phyloP scores from a whole-genome alignment of 2,329 filamentous ascomycete genomes.

The Dactylellina parvicollis region DNA sequence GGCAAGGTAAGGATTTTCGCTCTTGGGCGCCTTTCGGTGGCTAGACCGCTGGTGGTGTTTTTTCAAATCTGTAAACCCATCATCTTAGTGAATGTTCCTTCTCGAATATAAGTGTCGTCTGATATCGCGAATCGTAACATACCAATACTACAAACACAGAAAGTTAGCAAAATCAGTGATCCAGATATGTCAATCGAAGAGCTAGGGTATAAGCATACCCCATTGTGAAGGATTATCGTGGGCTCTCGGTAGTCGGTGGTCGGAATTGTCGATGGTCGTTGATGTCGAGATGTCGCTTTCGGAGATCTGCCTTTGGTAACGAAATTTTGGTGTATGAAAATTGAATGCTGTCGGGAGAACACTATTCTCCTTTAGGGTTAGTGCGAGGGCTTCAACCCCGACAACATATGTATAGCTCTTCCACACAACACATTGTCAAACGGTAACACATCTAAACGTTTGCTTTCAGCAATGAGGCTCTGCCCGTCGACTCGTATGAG shows the following conservation, averaged over 20 bases:
- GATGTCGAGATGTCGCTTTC: constrained; percentile 52
- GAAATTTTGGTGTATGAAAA: constrained; percentile 54
- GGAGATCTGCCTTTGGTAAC: constrained; percentile 40
- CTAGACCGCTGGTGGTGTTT: constrained; percentile 71
- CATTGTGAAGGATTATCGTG: constrained; percentile 50
- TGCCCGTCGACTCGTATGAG: too few species aligned
- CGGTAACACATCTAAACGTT: constrained; percentile 14
- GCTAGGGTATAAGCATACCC: constrained; percentile 34
- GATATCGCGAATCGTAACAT: constrained; percentile 38
- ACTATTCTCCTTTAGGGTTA: constrained; percentile 37
- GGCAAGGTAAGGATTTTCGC: constrained; percentile 97
- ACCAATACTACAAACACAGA: constrained; percentile 37
- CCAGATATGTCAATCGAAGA: constrained; percentile 2
- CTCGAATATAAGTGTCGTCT: constrained; percentile 24
- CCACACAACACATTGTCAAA: constrained; percentile 30
- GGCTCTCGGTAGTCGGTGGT: constrained; percentile 6
- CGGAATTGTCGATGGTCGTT: constrained; percentile 42
- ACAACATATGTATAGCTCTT: not conserved
- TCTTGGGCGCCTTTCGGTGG: constrained; percentile 96
- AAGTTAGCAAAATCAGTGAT: constrained; percentile 26
- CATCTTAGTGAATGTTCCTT: constrained; percentile 39
- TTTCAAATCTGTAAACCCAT: constrained; percentile 64
- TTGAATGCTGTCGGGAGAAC: constrained; percentile 10
- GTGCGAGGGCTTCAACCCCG: constrained; percentile 52
- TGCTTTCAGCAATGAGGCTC: too few species aligned